Conservation (phyloP, 2,329 filamentous ascomycete species). For the Macrophomina tecta region DNA sequence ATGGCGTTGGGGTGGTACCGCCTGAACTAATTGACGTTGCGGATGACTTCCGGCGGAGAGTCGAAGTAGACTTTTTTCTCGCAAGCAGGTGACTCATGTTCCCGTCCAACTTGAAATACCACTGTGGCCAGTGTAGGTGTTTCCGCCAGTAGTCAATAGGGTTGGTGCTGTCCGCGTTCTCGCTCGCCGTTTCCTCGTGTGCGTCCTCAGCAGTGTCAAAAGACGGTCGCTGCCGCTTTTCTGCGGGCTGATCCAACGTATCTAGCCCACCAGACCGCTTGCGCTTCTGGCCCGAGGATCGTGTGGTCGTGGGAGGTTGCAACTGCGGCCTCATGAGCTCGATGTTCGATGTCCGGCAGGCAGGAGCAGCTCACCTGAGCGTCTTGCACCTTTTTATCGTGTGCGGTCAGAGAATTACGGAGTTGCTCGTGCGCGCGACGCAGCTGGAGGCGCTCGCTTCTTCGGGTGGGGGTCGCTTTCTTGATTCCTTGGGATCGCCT, state of each 20-base stretch:
- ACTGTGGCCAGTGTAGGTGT: slow-evolving; percentile 7
- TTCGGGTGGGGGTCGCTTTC: background rate
- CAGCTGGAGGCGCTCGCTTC: background rate
- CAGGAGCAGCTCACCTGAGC: background rate
- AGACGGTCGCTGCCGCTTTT: slow-evolving; percentile 7
- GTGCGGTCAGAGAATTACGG: background rate
- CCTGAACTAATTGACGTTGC: background rate
- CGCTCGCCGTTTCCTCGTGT: background rate
- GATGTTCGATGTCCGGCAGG: background rate
- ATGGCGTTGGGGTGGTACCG: too few species aligned
- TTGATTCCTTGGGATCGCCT: background rate
- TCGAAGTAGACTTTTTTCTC: background rate
- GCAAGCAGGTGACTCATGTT: background rate
- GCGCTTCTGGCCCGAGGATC: background rate
- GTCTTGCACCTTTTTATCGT: background rate
- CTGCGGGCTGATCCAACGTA: background rate
- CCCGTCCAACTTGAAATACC: background rate
- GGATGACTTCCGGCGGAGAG: background rate
- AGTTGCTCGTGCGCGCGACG: background rate
- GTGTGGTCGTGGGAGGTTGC: background rate
- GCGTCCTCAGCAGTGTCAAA: background rate
- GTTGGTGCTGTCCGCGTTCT: background rate
- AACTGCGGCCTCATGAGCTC: background rate
- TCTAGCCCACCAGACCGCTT: background rate
- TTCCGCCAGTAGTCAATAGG: slow-evolving; percentile 18